Evolutionary conservation across 208 protist genomes (phyloP), one percentile per base, ranked within the genome.

Genomic region (Dictyostelium gargantuum): DNA sequence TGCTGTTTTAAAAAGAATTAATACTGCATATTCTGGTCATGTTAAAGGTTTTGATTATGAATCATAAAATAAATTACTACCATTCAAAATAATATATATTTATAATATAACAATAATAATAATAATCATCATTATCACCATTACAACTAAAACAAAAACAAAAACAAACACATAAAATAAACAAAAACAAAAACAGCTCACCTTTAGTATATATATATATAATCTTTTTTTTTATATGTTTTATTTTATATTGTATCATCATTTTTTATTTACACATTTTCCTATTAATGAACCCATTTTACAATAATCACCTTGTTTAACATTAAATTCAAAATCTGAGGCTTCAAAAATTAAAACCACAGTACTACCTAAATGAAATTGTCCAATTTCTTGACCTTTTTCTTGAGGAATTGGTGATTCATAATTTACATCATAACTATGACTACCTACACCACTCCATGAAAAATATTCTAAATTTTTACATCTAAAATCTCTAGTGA

Each of bases 1-100:
- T 54, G 89, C 91, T 13, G 91, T 95, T 35, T 66, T 95, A 68
- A 82, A 94, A 82, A 91, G 92, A 77, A 94, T 94, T 38, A 89
- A 94, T 79, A 48, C 42, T 50, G 82, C 70, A 19, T 89, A 89
- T 61, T 89, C 82, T 54, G 82, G 82, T 29, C 82, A 89, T 52
- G 68, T 89, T 10, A 76, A 79, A 76, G 82, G 82, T 40, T 89
- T 89, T 54, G 82, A 89, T 54, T 89, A 89, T 52, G 82, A 89
- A 79, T 79, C 70, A 48, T 75, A 75, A 75, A 29, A 48, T 23
- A 11, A 58, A n/a, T 58, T 19, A 3, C 11, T 15, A 52, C 2
- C 11, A 15, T 52, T 52, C 10, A 15, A 52, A n/a, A n/a, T n/a
- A n/a, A n/a, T n/a, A n/a, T n/a, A n/a, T n/a, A n/a, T n/a, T n/a